Conservation (phyloP, 768 basidiomycete genomes). For the Mycena kentingensis region DNA sequence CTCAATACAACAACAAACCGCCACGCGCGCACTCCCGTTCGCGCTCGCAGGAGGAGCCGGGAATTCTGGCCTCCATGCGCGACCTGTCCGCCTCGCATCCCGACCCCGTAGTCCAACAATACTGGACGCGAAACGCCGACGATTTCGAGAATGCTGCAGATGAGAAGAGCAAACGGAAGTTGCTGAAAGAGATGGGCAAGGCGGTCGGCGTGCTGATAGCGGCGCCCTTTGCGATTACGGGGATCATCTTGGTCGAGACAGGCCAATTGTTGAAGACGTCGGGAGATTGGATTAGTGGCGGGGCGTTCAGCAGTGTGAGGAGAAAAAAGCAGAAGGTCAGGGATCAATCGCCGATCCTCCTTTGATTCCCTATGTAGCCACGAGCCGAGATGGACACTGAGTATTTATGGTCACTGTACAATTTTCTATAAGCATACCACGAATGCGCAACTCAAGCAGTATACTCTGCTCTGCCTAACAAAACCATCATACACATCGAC, state of each 20-base stretch:
- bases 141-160: conserved; percentile 13
- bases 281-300: conserved; percentile 5
- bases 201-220: conserved; percentile 12
- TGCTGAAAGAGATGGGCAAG: conserved; percentile 7
- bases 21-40: too few species aligned
- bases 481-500: too few species aligned
- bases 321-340: too few species aligned
- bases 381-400: too few species aligned
- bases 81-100: conserved; percentile 15
- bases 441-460: too few species aligned
- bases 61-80: conserved; percentile 13
- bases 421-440: too few species aligned
- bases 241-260: conserved; percentile 1
- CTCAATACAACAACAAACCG: conserved; percentile 19
- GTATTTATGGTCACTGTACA: too few species aligned
- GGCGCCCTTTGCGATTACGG: conserved; percentile 10
- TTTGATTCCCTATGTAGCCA: too few species aligned
- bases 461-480: too few species aligned
- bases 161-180: conserved; percentile 2
- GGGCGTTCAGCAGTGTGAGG: too few species aligned
- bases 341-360: too few species aligned
- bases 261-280: conserved; percentile 10
- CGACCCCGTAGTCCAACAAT: conserved; percentile 15
- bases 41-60: conserved; percentile 5
- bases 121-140: conserved; percentile 13